A percentile compares a stretch with the other conserved stretches of the same genome.
Conservation (phyloP, 2,329 filamentous ascomycete genomes). For the Capronia epimyces region DNA sequence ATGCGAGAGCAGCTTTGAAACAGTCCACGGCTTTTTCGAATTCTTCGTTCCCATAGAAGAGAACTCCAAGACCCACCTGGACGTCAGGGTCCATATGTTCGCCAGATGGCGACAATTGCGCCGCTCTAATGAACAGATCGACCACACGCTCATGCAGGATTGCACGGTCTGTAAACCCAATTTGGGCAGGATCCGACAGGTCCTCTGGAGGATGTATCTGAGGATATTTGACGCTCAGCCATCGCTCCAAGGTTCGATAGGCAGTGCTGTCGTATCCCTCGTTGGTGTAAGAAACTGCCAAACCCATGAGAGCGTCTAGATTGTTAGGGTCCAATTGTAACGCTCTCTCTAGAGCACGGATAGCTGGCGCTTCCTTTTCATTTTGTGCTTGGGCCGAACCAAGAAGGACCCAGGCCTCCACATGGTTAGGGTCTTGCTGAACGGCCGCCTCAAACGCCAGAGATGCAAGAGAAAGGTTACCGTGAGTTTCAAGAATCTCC, state of each 20-base stretch:
- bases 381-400: conserved; percentile 94
- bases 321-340: conserved; percentile 83
- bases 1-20: conserved; percentile 85
- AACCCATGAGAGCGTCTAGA: conserved; percentile 82
- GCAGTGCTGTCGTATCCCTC: conserved; percentile 97
- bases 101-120: conserved; percentile 83
- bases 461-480: conserved; percentile 87
- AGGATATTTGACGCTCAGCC: conserved; percentile 94
- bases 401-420: conserved; percentile 89
- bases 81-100: conserved; percentile 98
- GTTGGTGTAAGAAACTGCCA: conserved; percentile 96
- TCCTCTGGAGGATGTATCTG: conserved; percentile 67
- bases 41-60: conserved; percentile 96
- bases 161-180: conserved; percentile 91
- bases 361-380: conserved; percentile 94
- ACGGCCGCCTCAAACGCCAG: conserved; percentile 94
- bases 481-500: conserved; percentile 86
- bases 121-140: conserved; percentile 82
- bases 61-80: conserved; percentile 89
- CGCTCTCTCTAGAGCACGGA: conserved; percentile 86
- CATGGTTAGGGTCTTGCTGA: conserved; percentile 79
- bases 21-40: conserved; percentile 99
- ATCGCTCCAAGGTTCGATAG: conserved; percentile 91
- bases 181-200: conserved; percentile 65
- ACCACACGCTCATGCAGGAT: conserved; percentile 86